These are phyloP conservation scores for Fagus sylvatica DNA, from an alignment of 306 rosid species.

Conservation along the genomic window DNA sequence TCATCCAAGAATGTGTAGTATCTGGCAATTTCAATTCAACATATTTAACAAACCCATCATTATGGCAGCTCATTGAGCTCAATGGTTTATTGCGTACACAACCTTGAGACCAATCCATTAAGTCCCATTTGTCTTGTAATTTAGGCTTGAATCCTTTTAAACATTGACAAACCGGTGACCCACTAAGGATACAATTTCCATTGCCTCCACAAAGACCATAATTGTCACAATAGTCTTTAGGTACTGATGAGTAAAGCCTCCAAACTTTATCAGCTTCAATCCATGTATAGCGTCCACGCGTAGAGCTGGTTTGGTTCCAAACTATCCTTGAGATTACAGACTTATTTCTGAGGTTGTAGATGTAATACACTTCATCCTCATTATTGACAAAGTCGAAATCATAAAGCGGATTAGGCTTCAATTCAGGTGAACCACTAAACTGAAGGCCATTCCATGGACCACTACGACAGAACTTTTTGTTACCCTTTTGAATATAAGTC, in stretches of 20 bases:
- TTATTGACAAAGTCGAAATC: conserved; percentile 30
- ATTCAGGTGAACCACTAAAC: conserved; percentile 38
- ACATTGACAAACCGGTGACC: conserved; percentile 50
- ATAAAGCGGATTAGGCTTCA: conserved; percentile 33
- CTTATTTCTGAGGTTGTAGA: conserved; percentile 33
- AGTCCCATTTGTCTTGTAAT: conserved; percentile 42
- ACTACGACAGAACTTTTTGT: conserved; percentile 21
- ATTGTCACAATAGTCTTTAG: conserved; percentile 44
- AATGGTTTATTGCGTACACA: conserved; percentile 29
- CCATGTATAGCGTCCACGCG: conserved; percentile 39
- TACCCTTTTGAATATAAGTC: conserved; percentile 36
- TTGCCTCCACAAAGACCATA: conserved; percentile 48
- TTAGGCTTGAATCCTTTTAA: conserved; percentile 47
- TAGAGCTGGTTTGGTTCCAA: conserved; percentile 33
- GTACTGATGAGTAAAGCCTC: conserved; percentile 32
- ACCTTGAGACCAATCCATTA: conserved; percentile 52
- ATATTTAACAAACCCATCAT: conserved; percentile 36
- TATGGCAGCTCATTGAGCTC: conserved; percentile 48
- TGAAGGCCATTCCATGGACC: conserved; percentile 54
- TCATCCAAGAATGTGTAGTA: conserved; percentile 43
- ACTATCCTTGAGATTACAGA: conserved; percentile 42
- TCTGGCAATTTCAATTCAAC: conserved; percentile 48
- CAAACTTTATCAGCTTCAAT: conserved; percentile 37
- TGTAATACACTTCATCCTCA: conserved; percentile 43
- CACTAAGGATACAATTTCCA: conserved; percentile 37